Evolutionary conservation across 1,284 basidiomycete species (phyloP).

Genomic region (Naganishia sp.): DNA sequence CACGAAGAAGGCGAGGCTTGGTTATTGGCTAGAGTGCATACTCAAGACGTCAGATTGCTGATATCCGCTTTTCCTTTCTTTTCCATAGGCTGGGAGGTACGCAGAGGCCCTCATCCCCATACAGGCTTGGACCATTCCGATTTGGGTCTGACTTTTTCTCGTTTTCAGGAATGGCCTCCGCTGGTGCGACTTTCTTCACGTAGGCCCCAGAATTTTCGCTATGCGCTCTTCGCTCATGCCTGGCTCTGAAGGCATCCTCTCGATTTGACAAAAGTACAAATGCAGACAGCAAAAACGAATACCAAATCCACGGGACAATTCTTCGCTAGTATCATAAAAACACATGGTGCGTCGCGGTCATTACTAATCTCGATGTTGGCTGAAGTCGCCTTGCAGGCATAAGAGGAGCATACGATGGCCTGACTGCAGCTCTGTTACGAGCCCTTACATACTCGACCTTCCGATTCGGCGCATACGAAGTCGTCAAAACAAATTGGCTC

Average conservation of each 20-base stretch:
- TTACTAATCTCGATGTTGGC: neutral
- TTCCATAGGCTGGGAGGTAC: constrained; percentile 26
- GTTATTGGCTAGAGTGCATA: neutral
- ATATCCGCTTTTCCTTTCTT: neutral
- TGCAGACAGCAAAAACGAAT: constrained; percentile 47
- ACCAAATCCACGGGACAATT: constrained; percentile 39
- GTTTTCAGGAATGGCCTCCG: constrained; percentile 23
- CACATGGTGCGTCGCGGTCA: constrained; percentile 21
- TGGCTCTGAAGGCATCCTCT: constrained; percentile 47
- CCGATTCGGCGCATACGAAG: constrained; percentile 51
- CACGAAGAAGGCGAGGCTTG: neutral
- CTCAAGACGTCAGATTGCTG: neutral
- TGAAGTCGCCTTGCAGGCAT: constrained; percentile 40
- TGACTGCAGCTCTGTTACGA: constrained; percentile 52
- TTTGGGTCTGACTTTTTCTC: neutral
- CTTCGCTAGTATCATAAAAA: constrained; percentile 36
- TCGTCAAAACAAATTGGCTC: constrained; percentile 40
- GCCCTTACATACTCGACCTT: constrained; percentile 53
- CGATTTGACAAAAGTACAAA: constrained; percentile 47
- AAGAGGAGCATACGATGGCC: constrained; percentile 52
- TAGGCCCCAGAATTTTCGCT: neutral
- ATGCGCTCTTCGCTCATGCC: neutral
- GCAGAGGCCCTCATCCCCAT: neutral
- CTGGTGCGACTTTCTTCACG: constrained; percentile 31
- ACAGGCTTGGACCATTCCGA: neutral